A percentile compares a stretch with the other conserved stretches of the same genome.
phyloP scores from a whole-genome alignment of 495 filamentous ascomycete species.

The Penicillium coprophilum region DNA sequence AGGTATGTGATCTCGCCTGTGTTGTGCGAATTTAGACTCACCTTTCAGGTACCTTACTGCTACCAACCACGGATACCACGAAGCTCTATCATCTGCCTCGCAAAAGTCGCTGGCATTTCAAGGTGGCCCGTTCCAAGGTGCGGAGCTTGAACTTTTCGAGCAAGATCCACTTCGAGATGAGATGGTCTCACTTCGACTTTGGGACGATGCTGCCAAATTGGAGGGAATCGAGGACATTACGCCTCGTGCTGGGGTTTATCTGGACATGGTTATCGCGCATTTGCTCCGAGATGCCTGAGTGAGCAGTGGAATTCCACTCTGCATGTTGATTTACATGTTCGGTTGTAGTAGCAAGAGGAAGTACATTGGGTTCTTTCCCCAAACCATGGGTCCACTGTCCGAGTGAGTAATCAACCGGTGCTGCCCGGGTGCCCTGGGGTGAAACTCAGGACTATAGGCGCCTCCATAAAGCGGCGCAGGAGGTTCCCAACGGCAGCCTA shows the following conservation, averaged over 20 bases:
- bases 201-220: conserved; percentile 47
- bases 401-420: neutral
- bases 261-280: conserved; percentile 32
- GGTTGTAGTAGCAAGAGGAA: neutral
- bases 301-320: neutral
- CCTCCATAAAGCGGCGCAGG: neutral
- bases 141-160: conserved; percentile 31
- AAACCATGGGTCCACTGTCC: neutral
- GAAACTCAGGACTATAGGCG: neutral
- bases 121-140: conserved; percentile 42
- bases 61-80: conserved; percentile 37
- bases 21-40: neutral
- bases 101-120: conserved; percentile 44
- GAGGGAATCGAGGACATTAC: conserved; percentile 31
- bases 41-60: conserved; percentile 39
- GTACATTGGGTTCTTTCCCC: neutral
- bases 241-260: conserved; percentile 31
- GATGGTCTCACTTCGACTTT: conserved; percentile 41
- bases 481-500: neutral
- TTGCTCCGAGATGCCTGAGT: conserved; percentile 3
- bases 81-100: conserved; percentile 38
- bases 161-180: conserved; percentile 36
- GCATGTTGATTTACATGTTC: neutral
- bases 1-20: conserved; percentile 27
- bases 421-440: neutral